Percentiles rank a stretch among this genome's conserved stretches.
Evolutionary conservation across 2,329 filamentous ascomycete genomes (phyloP).

Genomic region (Colletotrichum sansevieriae): DNA sequence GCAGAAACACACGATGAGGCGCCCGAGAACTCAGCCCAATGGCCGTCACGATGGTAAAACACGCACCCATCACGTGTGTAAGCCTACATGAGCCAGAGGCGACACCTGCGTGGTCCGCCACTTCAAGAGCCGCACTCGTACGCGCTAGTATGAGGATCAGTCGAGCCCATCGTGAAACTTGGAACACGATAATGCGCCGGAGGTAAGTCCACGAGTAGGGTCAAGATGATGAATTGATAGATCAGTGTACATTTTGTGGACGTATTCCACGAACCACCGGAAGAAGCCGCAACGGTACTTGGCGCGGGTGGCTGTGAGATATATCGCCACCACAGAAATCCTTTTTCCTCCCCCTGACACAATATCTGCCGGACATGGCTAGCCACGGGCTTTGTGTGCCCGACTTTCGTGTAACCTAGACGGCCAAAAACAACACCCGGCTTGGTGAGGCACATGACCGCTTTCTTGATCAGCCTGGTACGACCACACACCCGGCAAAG

Average conservation of each 20-base stretch:
- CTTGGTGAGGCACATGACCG: neutral
- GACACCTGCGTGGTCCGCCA: neutral
- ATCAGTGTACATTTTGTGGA: neutral
- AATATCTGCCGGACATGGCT: conserved; percentile 2
- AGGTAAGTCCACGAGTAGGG: neutral
- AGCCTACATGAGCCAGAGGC: neutral
- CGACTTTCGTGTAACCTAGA: conserved; percentile 2
- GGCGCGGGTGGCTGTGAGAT: neutral
- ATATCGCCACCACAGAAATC: neutral
- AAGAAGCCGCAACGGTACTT: neutral
- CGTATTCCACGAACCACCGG: neutral
- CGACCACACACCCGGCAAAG: neutral
- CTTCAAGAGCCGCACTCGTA: neutral
- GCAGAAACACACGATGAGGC: conserved; percentile 2
- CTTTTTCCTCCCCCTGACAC: no score
- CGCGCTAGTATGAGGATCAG: neutral
- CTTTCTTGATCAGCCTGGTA: neutral
- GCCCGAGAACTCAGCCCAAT: neutral
- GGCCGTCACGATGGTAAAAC: conserved; percentile 13
- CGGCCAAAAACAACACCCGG: neutral
- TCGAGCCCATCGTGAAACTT: neutral
- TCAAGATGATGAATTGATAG: no score
- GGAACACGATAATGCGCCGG: neutral
- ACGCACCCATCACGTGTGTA: conserved; percentile 5
- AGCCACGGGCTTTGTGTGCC: neutral